phyloP scores from a whole-genome alignment of 768 basidiomycete species.

The Boletellus ananas region DNA sequence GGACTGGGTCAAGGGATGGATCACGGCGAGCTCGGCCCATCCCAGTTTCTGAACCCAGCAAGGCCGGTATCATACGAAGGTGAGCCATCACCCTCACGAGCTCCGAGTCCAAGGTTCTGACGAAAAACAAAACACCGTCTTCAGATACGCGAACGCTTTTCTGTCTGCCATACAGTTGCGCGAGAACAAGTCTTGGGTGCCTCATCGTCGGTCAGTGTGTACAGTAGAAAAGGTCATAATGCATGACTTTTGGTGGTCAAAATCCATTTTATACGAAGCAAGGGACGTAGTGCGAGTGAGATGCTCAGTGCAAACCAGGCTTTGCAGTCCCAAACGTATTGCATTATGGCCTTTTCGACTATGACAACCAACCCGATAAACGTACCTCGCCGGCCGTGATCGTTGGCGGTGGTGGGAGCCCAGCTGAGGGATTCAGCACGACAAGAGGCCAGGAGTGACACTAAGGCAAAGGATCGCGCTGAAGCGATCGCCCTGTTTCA shows the following conservation, averaged over 20 bases:
- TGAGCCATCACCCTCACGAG: background rate
- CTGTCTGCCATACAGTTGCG: background rate
- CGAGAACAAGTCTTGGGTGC: conserved; percentile 1
- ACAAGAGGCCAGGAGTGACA: too few species aligned
- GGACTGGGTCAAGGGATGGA: conserved; percentile 16
- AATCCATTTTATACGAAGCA: conserved; percentile 9
- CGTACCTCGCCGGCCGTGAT: conserved; percentile 11
- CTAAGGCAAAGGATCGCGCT: too few species aligned
- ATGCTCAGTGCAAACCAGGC: conserved; percentile 10
- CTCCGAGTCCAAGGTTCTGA: background rate
- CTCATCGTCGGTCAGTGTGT: background rate
- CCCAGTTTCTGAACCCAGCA: conserved; percentile 7
- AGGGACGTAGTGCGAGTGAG: conserved; percentile 1
- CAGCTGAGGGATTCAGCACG: background rate
- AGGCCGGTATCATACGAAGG: background rate
- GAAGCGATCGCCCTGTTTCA: too few species aligned
- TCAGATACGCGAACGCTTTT: background rate
- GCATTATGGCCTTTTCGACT: conserved; percentile 26
- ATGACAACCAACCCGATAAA: conserved; percentile 6
- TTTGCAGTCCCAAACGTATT: conserved; percentile 22
- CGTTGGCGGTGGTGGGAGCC: background rate
- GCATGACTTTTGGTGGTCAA: conserved; percentile 22
- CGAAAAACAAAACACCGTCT: background rate
- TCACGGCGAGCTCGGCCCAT: background rate
- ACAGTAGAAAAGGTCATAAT: conserved; percentile 28